These are phyloP conservation scores for Yamadazyma triangularis DNA, from an alignment of 1,139 yeast genomes.

Conservation along the genomic window DNA sequence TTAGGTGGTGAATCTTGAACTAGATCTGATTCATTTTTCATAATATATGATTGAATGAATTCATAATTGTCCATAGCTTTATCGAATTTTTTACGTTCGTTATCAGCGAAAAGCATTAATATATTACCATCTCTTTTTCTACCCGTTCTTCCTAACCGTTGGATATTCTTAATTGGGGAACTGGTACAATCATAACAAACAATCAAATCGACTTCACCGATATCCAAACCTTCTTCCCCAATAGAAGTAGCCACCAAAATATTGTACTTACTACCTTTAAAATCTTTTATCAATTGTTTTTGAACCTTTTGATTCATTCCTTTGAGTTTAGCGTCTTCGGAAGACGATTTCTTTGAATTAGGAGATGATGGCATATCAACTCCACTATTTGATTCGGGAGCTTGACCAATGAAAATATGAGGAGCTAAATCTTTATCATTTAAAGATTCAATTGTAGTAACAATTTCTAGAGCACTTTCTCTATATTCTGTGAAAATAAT, in stretches of 20 bases:
- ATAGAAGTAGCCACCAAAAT: conserved; percentile 92
- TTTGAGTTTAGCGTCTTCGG: conserved; percentile 48
- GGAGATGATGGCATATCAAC: conserved; percentile 4
- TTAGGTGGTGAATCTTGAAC: conserved; percentile 46
- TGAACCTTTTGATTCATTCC: conserved; percentile 75
- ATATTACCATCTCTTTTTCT: conserved; percentile 88
- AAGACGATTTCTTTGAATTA: conserved; percentile 26
- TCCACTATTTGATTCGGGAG: conserved; percentile 27
- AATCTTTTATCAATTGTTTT: conserved; percentile 66
- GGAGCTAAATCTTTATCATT: conserved; percentile 46
- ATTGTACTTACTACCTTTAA: conserved; percentile 68
- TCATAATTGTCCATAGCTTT: conserved; percentile 84
- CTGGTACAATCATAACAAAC: conserved; percentile 90
- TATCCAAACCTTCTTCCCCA: conserved; percentile 98
- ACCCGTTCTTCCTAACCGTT: conserved; percentile 98
- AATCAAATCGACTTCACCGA: conserved; percentile 94
- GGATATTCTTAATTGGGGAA: conserved; percentile 90
- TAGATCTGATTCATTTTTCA: conserved; percentile 31
- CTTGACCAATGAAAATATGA: conserved; percentile 89
- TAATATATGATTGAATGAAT: conserved; percentile 64
- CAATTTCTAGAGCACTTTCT: conserved; percentile 86
- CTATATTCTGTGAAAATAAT: conserved; percentile 86
- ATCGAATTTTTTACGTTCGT: conserved; percentile 75
- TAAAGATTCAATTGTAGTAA: conserved; percentile 51
- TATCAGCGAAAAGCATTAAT: conserved; percentile 69